Base-by-base conservation (phyloP, 805 yeast species). In the Metschnikowia continentalis region DNA sequence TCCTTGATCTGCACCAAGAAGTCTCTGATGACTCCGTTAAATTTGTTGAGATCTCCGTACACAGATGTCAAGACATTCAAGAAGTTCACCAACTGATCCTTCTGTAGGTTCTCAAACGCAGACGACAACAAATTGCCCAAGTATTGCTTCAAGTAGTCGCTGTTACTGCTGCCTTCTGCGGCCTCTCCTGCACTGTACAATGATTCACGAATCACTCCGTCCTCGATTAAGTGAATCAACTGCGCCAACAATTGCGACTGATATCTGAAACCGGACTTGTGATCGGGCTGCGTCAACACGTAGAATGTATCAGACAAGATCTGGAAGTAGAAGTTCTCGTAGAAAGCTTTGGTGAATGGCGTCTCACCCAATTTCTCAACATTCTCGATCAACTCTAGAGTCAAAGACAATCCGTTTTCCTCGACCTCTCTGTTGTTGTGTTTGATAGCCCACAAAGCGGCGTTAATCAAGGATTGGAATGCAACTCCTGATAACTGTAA, bases 351-450 rank as follows among this genome's bases (percentile, higher is more conserved):
- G 3, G 96, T 84, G 62, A 92, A 88, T 44, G 84, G 82, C 30
- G 80, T 77, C 56, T 78, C 77, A 5, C 90, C 90, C 57, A 88
- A 74, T 48, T 79, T 81, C 57, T 90, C 92, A 58, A 94, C 91
- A 66, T 94, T 94, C 59, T 81, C 83, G 53, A 92, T 77, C 54
- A 94, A 76, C 64, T 92, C 97, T 51, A 86, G 77, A 33, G 94
- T 88, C 56, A 94, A 78, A 37, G 85, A 81, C 60, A 94, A 79
- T 26, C 99, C 99, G 49, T 85, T 85, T 56, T 86, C 91, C 69
- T 94, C 99, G 50, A 94, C 97, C 50, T 92, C 98, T 68, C 98
- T 83, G 70, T 94, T 91, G 64, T 91, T 94, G 69, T 94, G 99
- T 71, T 94, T 92, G 69, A 94, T 88, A 0, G 98, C 97, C 99